Base-by-base conservation (phyloP, 345 rosid genomes). In the Bretschneidera sinensis region DNA sequence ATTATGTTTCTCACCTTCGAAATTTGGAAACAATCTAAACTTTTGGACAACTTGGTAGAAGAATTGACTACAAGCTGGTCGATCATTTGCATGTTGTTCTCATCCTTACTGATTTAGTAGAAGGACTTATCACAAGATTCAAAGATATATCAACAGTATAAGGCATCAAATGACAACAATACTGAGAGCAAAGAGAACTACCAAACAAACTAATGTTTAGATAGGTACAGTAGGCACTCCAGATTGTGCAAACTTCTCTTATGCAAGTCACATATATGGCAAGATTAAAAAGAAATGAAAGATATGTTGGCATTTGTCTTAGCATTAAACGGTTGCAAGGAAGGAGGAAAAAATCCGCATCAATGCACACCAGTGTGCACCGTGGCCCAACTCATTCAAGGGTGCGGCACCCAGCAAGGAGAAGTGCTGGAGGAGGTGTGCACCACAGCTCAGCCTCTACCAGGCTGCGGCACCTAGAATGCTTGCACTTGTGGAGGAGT, bases 1-100 rank as follows among this genome's bases (percentile, higher is more conserved):
- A 55, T 67, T 56, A 63, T 53, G 66, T 66, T 60, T 9, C 51
- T 69, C 4, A 13, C 31, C 45, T 59, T 62, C 24, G 76, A 53
- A 34, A 39, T 59, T 72, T 57, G 65, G 66, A 47, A 68, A 45
- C 74, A 63, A 45, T 89, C 94, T 54, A 85, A 83, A 60, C 92
- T 92, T 61, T 61, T 79, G n/a, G 86, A 81, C 50, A 86, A 33
- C 72, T 79, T 78, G 57, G 56, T 19, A 57, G 68, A 52, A 55
- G 79, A 63, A 45, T 48, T 65, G 61, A 57, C 62, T 64, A 73
- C 69, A 31, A 71, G 55, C 35, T 71, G 74, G 50, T 54, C 25
- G 6, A 17, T 55, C 59, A 65, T 74, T 64, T 66, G 74, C 9
- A 43, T 54, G 10, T n/a, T n/a, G n/a, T 71, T 76, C 60, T 58